Evolutionary conservation across 2,329 filamentous ascomycete species (phyloP).

Genomic region (Aspergillus hortae): DNA sequence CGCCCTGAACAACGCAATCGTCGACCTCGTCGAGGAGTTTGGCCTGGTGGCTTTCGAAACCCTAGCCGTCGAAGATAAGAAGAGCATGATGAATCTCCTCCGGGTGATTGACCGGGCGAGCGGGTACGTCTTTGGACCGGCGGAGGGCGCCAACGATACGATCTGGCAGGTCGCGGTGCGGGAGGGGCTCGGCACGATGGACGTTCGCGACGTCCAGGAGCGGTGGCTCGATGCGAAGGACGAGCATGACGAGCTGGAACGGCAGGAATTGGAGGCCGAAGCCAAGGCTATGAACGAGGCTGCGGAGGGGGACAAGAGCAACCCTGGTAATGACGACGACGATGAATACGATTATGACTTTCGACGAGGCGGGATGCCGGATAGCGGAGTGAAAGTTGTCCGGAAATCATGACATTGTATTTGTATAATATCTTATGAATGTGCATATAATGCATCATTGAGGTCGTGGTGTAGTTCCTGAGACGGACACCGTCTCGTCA

Average conservation of each 20-base stretch:
- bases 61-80: slow-evolving; percentile 92
- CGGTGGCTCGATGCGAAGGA: slow-evolving; percentile 91
- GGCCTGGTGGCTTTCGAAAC: slow-evolving; percentile 89
- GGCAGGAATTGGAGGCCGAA: slow-evolving; percentile 71
- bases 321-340: slow-evolving; percentile 31
- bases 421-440: slow-evolving; percentile 17
- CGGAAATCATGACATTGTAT: slow-evolving; percentile 51
- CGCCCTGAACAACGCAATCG: slow-evolving; percentile 79
- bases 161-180: slow-evolving; percentile 98
- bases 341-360: slow-evolving; percentile 19
- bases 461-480: too few species aligned
- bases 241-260: slow-evolving; percentile 78
- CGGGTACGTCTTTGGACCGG: slow-evolving; percentile 87
- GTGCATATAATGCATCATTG: too few species aligned
- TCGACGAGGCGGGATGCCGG: slow-evolving; percentile 40
- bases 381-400: slow-evolving; percentile 69
- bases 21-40: slow-evolving; percentile 83
- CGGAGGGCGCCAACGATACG: slow-evolving; percentile 89
- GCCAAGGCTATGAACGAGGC: slow-evolving; percentile 50
- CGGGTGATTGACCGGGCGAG: slow-evolving; percentile 86
- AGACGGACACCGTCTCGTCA: too few species aligned
- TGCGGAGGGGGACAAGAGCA: slow-evolving; percentile 20
- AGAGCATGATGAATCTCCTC: slow-evolving; percentile 90
- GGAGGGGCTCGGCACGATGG: slow-evolving; percentile 65
- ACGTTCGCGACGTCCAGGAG: slow-evolving; percentile 88